Base-by-base conservation (phyloP, 345 rosid genomes). In the Anastatica hierochuntica region DNA sequence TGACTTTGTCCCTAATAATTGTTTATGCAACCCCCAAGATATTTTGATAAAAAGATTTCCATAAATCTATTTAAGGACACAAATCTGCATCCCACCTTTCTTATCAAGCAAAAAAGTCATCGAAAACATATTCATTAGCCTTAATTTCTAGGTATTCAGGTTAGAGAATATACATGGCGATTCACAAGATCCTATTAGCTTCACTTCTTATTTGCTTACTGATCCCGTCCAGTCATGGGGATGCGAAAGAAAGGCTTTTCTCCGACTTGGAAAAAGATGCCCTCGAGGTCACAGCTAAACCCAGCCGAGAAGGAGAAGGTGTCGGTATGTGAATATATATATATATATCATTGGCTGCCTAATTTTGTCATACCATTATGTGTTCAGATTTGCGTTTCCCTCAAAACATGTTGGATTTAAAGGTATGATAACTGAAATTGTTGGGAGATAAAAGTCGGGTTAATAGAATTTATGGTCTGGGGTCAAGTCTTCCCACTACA, bases 261-360 rank as follows among this genome's bases (percentile, higher is more conserved):
- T 47, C 76, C 18, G 49, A 81, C 10, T 77, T 82, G 15, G 51
- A 60, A 36, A 56, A 65, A 18, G 41, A 30, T 7, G 60, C 78
- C 11, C 52, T 85, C 16, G 48, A 52, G 4, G 78, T 78, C 67
- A 53, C 68, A 20, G 70, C 78, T 10, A 70, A 68, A 12, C 61
- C 79, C 2, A 64, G 52, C 52, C 41, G 53, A 18, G 71, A 56
- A 18, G 63, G 67, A 20, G 60, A 64, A 10, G 59, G 58, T 44
- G 67, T 62, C 45, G 84, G 86, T 85, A 73, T 23, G 64, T 21
- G 53, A n/a, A n/a, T n/a, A n/a, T n/a, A n/a, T n/a, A n/a, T n/a
- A n/a, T n/a, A n/a, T n/a, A n/a, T n/a, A n/a, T n/a, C 18, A 41
- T 23, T 34, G 19, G 2, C n/a, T 11, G 14, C 14, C 10, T 29